Conservation (phyloP, 2,329 filamentous ascomycete species). For the Colletotrichum falcatum region DNA sequence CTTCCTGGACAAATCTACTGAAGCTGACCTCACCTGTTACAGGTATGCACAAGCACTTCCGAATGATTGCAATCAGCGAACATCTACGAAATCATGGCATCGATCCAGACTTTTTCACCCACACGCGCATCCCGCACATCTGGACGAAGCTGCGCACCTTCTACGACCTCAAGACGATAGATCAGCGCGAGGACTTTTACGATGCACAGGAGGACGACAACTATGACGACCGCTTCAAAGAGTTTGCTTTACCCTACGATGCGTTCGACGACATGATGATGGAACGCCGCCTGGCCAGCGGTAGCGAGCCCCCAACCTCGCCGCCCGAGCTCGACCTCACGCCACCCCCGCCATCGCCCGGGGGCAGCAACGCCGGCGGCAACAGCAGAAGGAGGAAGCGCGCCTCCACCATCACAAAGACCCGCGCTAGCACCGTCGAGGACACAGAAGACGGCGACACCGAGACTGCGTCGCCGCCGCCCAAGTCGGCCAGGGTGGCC, state of each 20-base stretch:
- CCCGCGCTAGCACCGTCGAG: conserved; percentile 60
- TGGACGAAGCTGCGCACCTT: conserved; percentile 88
- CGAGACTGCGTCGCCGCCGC: conserved; percentile 54
- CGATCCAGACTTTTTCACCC: conserved; percentile 74
- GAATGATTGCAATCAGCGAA: conserved; percentile 87
- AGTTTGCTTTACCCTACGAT: conserved; percentile 71
- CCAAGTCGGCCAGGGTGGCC: conserved; percentile 53
- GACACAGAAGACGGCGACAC: conserved; percentile 62
- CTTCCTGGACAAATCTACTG: not conserved
- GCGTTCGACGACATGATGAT: conserved; percentile 62
- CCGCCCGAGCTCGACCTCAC: conserved; percentile 58
- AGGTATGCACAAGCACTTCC: conserved; percentile 95
- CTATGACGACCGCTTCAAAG: conserved; percentile 70
- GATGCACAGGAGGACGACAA: conserved; percentile 68
- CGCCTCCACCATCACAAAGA: conserved; percentile 52
- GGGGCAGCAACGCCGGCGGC: conserved; percentile 29
- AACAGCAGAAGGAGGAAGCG: conserved; percentile 59
- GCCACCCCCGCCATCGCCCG: conserved; percentile 40
- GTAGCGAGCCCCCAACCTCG: conserved; percentile 62
- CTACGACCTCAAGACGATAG: conserved; percentile 87
- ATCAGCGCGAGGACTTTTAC: conserved; percentile 80
- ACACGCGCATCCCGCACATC: conserved; percentile 91
- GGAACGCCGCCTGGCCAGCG: conserved; percentile 57
- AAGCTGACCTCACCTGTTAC: conserved; percentile 42
- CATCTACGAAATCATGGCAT: conserved; percentile 84